phyloP scores from a whole-genome alignment of 2,329 filamentous ascomycete genomes.

The Trichoderma sp. region DNA sequence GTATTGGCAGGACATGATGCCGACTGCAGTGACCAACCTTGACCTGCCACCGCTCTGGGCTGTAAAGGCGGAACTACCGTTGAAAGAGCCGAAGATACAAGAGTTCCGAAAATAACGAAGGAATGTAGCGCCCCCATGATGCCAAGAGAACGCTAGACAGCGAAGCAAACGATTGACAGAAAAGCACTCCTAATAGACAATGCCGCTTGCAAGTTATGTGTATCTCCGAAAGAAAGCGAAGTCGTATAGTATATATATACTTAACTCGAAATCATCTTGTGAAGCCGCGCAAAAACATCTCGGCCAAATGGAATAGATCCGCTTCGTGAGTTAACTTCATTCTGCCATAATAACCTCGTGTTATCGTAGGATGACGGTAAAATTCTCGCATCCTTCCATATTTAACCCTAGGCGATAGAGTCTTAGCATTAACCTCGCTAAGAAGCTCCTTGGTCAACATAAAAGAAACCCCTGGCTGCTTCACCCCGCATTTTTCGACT shows the following conservation, averaged over 20 bases:
- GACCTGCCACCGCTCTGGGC: not conserved
- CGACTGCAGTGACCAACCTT: conserved; percentile 15
- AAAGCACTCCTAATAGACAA: no score
- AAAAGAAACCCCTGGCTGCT: not conserved
- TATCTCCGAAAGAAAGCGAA: not conserved
- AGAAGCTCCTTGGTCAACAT: not conserved
- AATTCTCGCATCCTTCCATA: not conserved
- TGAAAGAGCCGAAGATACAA: not conserved
- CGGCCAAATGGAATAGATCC: not conserved
- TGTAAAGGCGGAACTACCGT: not conserved
- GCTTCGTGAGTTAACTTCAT: not conserved
- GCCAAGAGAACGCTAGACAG: not conserved
- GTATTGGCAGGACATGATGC: not conserved
- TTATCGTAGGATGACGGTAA: not conserved
- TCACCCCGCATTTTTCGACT: conserved; percentile 11
- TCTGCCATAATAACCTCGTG: not conserved
- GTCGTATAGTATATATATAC: no score
- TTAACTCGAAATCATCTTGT: not conserved
- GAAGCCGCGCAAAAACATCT: not conserved
- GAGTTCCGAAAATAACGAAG: not conserved
- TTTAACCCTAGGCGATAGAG: not conserved
- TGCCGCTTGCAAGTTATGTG: no score
- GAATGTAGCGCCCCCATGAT: not conserved
- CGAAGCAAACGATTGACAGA: not conserved
- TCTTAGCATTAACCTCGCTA: not conserved